Base-by-base conservation (phyloP, 1,284 basidiomycete genomes). In the Takashimella tepidaria region DNA sequence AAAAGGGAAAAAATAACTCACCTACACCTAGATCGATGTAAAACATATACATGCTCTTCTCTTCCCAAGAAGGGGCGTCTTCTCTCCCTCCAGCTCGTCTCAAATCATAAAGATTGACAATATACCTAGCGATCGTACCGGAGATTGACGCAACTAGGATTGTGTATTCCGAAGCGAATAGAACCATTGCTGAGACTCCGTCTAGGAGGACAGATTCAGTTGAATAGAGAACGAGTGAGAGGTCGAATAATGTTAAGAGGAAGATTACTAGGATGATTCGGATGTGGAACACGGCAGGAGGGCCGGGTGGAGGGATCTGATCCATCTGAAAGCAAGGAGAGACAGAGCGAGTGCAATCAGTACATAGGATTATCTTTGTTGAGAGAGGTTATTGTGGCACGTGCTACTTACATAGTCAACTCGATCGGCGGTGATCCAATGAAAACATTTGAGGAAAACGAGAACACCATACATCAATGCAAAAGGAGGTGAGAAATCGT, bases 41-140 rank as follows among this genome's bases (percentile, higher is more conserved):
- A 78, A 97, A 96, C 13, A 91, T 79, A 79, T 86, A 95, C 84
- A 97, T 95, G 78, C 89, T 93, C 80, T 98, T 98, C 67, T 89
- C 86, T 74, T 98, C 93, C 96, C 95, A 98, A 46, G 86, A 83
- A 54, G 90, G 89, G 0, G 90, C 90, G 69, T 88, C 88, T 64
- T 87, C 89, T 26, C 89, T 85, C 21, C 90, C 90, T 54, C 87
- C 78, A 2, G 90, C 89, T 41, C 89, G 81, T 23, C 87, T 81
- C 41, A 91, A 77, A 68, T 98, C 96, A 60, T 88, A 81, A 21
- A 87, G 76, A 52, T 87, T 90, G 56, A 98, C 82, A n/a, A 82
- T 62, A 72, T 98, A 98, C 70, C 93, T 91, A 50, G 85, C 81
- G 51, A 87, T 83, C 5, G 90, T 91, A 55, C 85, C 78, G 2